Percentiles rank a stretch among this genome's conserved stretches.
Evolutionary conservation across 805 yeast species (phyloP).

Genomic region (Candida tammaniensis): DNA sequence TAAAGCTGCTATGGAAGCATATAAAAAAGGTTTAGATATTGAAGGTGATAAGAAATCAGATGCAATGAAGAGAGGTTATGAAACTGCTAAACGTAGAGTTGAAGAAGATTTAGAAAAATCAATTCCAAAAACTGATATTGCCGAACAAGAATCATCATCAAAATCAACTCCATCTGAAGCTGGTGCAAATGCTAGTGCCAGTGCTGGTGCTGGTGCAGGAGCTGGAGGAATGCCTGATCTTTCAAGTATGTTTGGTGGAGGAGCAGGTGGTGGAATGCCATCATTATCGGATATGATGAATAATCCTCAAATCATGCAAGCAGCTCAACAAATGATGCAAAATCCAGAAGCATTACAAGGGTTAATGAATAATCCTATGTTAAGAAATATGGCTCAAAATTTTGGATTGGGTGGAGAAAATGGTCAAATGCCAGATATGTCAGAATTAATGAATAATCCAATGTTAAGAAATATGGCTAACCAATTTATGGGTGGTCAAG

Average conservation of each 20-base stretch:
- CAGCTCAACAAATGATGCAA: slow-evolving; percentile 49
- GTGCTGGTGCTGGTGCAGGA: slow-evolving; percentile 38
- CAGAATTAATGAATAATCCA: slow-evolving; percentile 79
- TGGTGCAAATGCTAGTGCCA: slow-evolving; percentile 30
- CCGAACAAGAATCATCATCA: slow-evolving; percentile 26
- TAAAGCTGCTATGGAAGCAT: slow-evolving; percentile 85
- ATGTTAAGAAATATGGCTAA: slow-evolving; percentile 69
- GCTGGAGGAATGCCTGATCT: slow-evolving; percentile 73
- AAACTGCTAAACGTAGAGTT: slow-evolving; percentile 86
- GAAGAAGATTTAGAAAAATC: slow-evolving; percentile 63
- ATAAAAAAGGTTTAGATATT: slow-evolving; percentile 78
- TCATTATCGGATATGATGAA: slow-evolving; percentile 67
- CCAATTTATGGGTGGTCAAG: slow-evolving; percentile 46
- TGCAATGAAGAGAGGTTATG: slow-evolving; percentile 90
- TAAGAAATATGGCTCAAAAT: slow-evolving; percentile 80
- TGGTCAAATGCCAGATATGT: slow-evolving; percentile 50
- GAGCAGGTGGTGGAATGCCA: slow-evolving; percentile 82
- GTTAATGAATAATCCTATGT: slow-evolving; percentile 75
- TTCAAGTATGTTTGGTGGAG: slow-evolving; percentile 64
- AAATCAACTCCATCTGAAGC: slow-evolving; percentile 8
- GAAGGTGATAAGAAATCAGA: slow-evolving; percentile 86
- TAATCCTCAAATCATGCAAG: slow-evolving; percentile 84
- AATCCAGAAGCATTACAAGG: slow-evolving; percentile 75
- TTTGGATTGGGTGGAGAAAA: slow-evolving; percentile 65
- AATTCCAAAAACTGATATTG: slow-evolving; percentile 16